Evolutionary conservation across 2,329 filamentous ascomycete genomes (phyloP).

Genomic region (Venturia aucupariae): DNA sequence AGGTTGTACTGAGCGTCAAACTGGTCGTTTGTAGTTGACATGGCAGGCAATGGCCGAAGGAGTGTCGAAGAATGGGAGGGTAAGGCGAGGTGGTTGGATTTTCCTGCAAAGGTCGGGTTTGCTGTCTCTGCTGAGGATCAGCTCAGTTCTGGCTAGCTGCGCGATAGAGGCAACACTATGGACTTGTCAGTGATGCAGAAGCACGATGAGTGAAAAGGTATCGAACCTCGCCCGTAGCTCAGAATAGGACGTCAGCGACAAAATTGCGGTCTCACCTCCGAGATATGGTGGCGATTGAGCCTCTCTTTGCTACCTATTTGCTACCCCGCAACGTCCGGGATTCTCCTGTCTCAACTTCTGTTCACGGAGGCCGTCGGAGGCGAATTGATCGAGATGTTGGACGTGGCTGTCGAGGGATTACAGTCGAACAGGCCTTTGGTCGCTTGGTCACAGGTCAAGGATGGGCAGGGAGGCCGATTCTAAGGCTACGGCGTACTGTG

Average conservation of each 20-base stretch:
- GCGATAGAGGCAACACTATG: too few species aligned
- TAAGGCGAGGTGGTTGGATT: background rate
- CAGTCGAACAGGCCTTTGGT: background rate
- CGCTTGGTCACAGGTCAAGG: background rate
- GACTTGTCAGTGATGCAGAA: background rate
- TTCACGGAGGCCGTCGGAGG: background rate
- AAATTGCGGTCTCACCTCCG: conserved; percentile 5
- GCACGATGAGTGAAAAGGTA: background rate
- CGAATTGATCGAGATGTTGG: background rate
- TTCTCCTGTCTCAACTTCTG: background rate
- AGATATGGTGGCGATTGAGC: background rate
- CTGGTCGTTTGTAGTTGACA: conserved; percentile 10
- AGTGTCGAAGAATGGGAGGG: background rate
- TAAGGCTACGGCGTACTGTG: too few species aligned
- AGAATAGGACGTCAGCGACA: background rate
- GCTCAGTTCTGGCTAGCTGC: background rate
- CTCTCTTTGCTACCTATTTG: background rate
- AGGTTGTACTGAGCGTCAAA: conserved; percentile 35
- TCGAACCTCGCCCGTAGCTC: background rate
- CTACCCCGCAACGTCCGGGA: background rate
- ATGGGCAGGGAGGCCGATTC: background rate
- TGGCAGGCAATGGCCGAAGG: conserved; percentile 5
- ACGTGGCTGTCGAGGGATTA: background rate
- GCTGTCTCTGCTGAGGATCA: background rate
- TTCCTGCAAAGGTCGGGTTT: background rate